Evolutionary conservation across 768 basidiomycete species (phyloP).

Genomic region (Zangia roseola): DNA sequence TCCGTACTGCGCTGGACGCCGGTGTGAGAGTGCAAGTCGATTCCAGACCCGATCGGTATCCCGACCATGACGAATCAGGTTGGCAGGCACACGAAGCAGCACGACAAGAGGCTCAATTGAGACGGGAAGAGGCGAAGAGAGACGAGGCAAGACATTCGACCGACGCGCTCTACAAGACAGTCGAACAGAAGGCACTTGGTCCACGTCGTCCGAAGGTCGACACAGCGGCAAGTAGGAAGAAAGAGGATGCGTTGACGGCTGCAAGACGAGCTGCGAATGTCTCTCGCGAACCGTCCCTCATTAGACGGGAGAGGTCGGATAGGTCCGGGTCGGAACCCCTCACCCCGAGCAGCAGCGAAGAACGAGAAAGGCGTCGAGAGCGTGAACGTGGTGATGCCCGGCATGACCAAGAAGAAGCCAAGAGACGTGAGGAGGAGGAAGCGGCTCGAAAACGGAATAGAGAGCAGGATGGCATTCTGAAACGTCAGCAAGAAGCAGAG

Average conservation of each 20-base stretch:
- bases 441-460: constrained; percentile 42
- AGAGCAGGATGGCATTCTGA: constrained; percentile 57
- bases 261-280: constrained; percentile 26
- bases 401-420: constrained; percentile 44
- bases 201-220: constrained; percentile 30
- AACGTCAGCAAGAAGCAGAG: constrained; percentile 61
- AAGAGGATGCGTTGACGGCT: constrained; percentile 28
- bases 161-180: constrained; percentile 35
- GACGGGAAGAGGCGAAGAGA: constrained; percentile 34
- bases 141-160: constrained; percentile 34
- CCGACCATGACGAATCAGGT: constrained; percentile 33
- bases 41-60: constrained; percentile 24
- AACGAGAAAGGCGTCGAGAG: constrained; percentile 25
- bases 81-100: constrained; percentile 32
- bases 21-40: constrained; percentile 22
- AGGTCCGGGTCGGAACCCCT: constrained; percentile 24
- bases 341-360: constrained; percentile 29
- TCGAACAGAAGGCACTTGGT: constrained; percentile 17
- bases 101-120: constrained; percentile 30
- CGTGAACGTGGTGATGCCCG: constrained; percentile 31
- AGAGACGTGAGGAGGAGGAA: constrained; percentile 49
- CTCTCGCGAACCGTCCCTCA: constrained; percentile 25
- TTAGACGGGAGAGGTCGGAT: constrained; percentile 23
- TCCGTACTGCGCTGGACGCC: constrained; percentile 22
- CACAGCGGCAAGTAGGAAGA: constrained; percentile 27